Base-by-base conservation (phyloP, 345 rosid species). In the Microcos paniculata region DNA sequence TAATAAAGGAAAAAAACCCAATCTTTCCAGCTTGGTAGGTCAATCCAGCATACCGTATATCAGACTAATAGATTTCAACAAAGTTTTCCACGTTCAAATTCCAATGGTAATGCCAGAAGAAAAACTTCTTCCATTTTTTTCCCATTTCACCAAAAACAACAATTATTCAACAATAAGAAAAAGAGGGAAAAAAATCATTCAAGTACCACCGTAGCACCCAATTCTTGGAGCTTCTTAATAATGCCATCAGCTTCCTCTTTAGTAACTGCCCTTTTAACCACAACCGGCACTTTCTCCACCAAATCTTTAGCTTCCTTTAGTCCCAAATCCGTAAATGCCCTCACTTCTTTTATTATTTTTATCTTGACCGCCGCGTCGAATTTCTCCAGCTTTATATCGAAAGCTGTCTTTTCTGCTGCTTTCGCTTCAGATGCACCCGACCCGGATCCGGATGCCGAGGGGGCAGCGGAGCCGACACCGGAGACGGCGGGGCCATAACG, bases 321-420 rank as follows among this genome's bases (percentile, higher is more conserved):
- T 35, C 99, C 98, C 63, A 95, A 88, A 78, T 87, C 91, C n/a
- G 97, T 90, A 77, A 91, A 89, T 1, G 81, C 15, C 84, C 97
- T 87, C 2, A 93, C 92, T 82, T 93, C 99, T 82, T 91, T 93
- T 19, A 91, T 89, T 21, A 95, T 87, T 80, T 92, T 95, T 26
- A 92, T 85, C 85, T 92, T 95, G 40, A 82, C 72, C 23, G 91
- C 76, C 0, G 93, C 85, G 2, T 91, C 94, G 76, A 85, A 93
- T 84, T 93, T 91, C 89, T 95, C 97, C 71, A 95, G 88, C 87
- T 91, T 95, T 23, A 95, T 82, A 79, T 93, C 94, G 62, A 91
- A 93, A 6, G 84, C 88, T 4, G 89, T 90, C 91, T 95, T 95
- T 67, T 93, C 96, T 42, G 78, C 85, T 23, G 84, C 81, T 76